These are phyloP conservation scores for Mucor irregularis DNA, from an alignment of 371 early-diverging fungal species.

Conservation along the genomic window DNA sequence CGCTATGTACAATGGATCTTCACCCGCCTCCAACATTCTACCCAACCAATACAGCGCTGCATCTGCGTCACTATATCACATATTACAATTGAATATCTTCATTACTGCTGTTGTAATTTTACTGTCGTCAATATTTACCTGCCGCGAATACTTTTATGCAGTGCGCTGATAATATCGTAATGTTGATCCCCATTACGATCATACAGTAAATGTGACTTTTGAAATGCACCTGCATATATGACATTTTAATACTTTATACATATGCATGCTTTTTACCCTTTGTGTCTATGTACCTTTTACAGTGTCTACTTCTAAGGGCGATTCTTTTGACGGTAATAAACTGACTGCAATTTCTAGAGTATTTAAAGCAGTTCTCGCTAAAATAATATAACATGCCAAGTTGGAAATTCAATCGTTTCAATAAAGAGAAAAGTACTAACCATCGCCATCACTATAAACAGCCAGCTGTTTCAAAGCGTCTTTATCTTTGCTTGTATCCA, in stretches of 20 bases:
- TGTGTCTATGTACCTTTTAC: conserved; percentile 31
- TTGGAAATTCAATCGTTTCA: no score
- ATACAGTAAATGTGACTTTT: conserved; percentile 78
- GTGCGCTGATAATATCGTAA: conserved; percentile 85
- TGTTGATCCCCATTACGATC: conserved; percentile 88
- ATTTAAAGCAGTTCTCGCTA: conserved; percentile 72
- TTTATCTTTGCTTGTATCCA: conserved; percentile 22
- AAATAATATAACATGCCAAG: background rate
- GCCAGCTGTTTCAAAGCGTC: conserved; percentile 51
- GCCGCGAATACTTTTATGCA: conserved; percentile 86
- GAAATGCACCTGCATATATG: conserved; percentile 59
- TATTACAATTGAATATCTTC: background rate
- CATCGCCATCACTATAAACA: conserved; percentile 69
- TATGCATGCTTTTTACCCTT: no score
- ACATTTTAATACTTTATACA: background rate
- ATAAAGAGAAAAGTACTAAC: conserved; percentile 17
- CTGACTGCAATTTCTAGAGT: conserved; percentile 66
- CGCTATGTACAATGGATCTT: conserved; percentile 87
- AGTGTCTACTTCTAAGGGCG: conserved; percentile 18
- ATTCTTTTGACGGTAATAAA: conserved; percentile 27
- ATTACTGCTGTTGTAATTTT: no score
- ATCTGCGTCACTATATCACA: conserved; percentile 73
- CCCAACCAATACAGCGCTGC: conserved; percentile 88
- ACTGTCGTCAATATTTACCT: no score
- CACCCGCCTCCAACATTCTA: conserved; percentile 87